Evolutionary conservation across 768 basidiomycete species (phyloP).

Genomic region (Paxillus ammoniavirescens): DNA sequence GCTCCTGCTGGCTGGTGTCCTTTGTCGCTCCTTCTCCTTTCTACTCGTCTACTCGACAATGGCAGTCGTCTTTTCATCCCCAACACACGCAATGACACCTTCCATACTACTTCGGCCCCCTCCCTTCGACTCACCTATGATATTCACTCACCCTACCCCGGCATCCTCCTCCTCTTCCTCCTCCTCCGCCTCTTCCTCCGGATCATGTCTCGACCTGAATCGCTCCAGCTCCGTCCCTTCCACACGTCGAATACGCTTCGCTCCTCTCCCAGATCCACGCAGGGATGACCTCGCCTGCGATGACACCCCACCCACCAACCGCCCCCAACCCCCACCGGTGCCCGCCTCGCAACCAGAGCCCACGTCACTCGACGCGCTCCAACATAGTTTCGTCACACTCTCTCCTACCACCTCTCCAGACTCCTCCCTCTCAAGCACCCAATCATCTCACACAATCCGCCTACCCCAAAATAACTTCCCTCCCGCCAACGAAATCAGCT

Average conservation of each 20-base stretch:
- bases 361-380: neutral
- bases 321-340: slow-evolving; percentile 7
- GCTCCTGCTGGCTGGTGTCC: no score
- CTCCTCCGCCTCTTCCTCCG: slow-evolving; percentile 19
- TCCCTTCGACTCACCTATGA: slow-evolving; percentile 1
- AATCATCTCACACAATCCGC: slow-evolving; percentile 23
- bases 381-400: slow-evolving; percentile 7
- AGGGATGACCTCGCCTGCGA: slow-evolving; percentile 43
- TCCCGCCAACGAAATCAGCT: neutral
- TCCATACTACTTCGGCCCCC: slow-evolving; percentile 22
- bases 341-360: neutral
- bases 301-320: slow-evolving; percentile 31
- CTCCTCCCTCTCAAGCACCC: slow-evolving; percentile 17
- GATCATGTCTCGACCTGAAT: slow-evolving; percentile 17
- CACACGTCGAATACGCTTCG: slow-evolving; percentile 63
- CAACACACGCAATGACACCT: slow-evolving; percentile 10
- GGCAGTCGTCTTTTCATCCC: neutral
- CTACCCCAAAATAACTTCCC: neutral
- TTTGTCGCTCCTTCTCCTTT: no score
- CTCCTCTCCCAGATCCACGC: slow-evolving; percentile 79
- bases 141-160: slow-evolving; percentile 13
- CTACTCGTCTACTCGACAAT: no score
- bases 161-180: slow-evolving; percentile 9
- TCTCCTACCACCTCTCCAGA: slow-evolving; percentile 21
- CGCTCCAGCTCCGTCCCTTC: slow-evolving; percentile 7